A percentile compares a stretch with the other conserved stretches of the same genome.
phyloP scores from a whole-genome alignment of 768 basidiomycete species.

The Lactarius trivialis region DNA sequence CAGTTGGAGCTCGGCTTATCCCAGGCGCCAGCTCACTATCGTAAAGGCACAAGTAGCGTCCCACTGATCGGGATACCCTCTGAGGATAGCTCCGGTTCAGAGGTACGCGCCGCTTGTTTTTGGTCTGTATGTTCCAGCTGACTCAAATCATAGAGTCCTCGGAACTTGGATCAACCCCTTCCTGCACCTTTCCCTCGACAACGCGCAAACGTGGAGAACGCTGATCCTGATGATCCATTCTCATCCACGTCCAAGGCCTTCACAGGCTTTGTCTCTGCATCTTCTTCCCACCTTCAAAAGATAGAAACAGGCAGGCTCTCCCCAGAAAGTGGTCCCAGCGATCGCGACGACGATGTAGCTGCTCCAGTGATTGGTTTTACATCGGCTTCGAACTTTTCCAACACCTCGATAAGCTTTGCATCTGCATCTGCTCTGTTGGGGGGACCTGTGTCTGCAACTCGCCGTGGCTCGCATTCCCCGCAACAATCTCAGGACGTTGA shows the following conservation, averaged over 20 bases:
- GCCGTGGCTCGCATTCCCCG: not conserved
- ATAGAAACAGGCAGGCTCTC: not conserved
- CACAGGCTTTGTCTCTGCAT: slow-evolving; percentile 3
- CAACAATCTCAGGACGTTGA: not conserved
- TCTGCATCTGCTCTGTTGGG: slow-evolving; percentile 8
- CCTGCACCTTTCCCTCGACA: not conserved
- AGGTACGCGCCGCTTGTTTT: not conserved
- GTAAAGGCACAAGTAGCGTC: not conserved
- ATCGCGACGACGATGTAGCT: not conserved
- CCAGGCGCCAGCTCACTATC: not conserved
- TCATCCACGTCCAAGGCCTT: not conserved
- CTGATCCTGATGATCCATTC: slow-evolving; percentile 16
- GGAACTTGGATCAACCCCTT: not conserved
- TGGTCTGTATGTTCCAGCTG: not conserved
- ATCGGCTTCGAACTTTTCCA: slow-evolving; percentile 10
- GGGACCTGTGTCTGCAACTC: not conserved
- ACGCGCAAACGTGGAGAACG: not conserved
- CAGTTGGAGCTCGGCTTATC: slow-evolving; percentile 12
- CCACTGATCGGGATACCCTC: not conserved
- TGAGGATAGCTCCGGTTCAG: not conserved
- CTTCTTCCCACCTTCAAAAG: not conserved
- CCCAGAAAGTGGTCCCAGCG: not conserved
- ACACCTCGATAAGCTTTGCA: not conserved
- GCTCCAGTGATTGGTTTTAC: slow-evolving; percentile 3
- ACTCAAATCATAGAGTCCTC: not conserved